Conservation (phyloP, 176 grass and related monocot genomes). For the Hyparrhenia diplandra region DNA sequence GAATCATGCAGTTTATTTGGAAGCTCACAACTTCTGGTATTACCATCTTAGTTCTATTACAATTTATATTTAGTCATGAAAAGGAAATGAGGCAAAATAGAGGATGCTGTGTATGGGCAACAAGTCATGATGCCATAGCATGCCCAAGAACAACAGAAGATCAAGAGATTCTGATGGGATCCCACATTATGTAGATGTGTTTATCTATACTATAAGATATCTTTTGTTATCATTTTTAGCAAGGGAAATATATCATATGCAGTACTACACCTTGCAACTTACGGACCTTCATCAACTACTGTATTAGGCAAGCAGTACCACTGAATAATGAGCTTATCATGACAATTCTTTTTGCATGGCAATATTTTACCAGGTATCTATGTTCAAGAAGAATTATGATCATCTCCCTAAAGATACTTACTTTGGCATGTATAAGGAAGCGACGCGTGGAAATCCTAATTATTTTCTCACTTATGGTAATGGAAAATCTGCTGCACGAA, state of each 20-base stretch:
- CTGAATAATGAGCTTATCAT: background rate
- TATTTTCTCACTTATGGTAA: slow-evolving; percentile 98
- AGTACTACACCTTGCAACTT: background rate
- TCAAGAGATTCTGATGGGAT: background rate
- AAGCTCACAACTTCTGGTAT: background rate
- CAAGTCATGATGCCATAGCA: background rate
- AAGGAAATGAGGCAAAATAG: background rate
- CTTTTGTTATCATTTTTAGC: background rate
- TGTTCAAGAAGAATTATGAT: slow-evolving; percentile 99
- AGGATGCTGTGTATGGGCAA: background rate
- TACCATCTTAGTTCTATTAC: background rate
- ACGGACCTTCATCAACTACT: background rate
- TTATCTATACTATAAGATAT: background rate
- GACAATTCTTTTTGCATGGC: slow-evolving; percentile 6
- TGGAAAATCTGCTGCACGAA: slow-evolving; percentile 92
- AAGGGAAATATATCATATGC: background rate
- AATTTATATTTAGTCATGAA: background rate
- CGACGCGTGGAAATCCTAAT: slow-evolving; percentile 87
- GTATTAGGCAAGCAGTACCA: background rate
- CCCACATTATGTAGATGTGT: background rate
- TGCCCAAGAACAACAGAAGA: background rate
- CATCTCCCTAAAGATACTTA: slow-evolving; percentile 96
- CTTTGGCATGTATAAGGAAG: slow-evolving; percentile 92
- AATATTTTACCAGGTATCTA: slow-evolving; percentile 70
- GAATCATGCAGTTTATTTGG: background rate